A percentile compares a stretch with the other conserved stretches of the same genome.
phyloP scores from a whole-genome alignment of 768 basidiomycete genomes.

The Tulasnella sp. region DNA sequence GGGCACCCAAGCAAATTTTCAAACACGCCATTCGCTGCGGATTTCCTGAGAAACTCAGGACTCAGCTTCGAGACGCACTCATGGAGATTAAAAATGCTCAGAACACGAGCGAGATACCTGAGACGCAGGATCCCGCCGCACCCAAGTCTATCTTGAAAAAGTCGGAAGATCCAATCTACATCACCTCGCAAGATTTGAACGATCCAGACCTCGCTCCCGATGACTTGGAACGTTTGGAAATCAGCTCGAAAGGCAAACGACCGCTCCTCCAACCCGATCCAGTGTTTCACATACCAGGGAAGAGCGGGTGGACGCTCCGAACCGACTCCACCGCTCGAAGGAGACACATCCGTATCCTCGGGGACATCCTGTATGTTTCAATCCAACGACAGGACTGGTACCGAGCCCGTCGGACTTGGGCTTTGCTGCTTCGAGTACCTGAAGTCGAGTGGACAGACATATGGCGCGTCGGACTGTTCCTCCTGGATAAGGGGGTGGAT shows the following conservation, averaged over 20 bases:
- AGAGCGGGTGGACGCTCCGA: not conserved
- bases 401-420: constrained; percentile 60
- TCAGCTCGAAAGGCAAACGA: not conserved
- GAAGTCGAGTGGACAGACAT: constrained; percentile 63
- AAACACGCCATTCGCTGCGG: not conserved
- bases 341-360: constrained; percentile 55
- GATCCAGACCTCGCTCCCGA: not conserved
- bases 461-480: constrained; percentile 58
- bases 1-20: not conserved
- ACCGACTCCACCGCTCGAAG: not conserved
- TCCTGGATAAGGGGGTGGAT: constrained; percentile 20
- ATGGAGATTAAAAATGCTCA: not conserved
- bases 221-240: not conserved
- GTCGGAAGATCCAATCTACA: not conserved
- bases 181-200: not conserved
- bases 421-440: constrained; percentile 61
- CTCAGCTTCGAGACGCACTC: not conserved
- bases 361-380: constrained; percentile 60
- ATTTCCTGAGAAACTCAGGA: not conserved
- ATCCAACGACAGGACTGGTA: constrained; percentile 53
- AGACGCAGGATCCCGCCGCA: not conserved
- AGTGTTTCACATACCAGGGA: not conserved
- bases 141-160: not conserved
- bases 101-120: not conserved
- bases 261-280: not conserved